Base-by-base conservation (phyloP, 164 flowering plant species). In the Dillenia suffruticosa region DNA sequence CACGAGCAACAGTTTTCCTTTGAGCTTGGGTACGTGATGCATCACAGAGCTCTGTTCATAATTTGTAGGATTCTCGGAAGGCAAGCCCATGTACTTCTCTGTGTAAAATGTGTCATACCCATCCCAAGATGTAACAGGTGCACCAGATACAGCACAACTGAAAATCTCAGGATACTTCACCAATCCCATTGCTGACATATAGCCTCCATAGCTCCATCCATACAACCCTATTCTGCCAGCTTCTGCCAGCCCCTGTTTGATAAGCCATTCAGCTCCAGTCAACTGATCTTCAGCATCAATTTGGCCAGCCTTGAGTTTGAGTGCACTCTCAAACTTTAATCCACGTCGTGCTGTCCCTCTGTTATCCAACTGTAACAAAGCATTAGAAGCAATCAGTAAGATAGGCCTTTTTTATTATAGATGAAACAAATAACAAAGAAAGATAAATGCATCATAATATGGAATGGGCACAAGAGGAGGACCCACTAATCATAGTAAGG, bases 121-220 rank as follows among this genome's bases (percentile, higher is more conserved):
- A 64, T 94, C 98, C 97, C 96, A 94, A 2, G 98, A 78, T 16
- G 97, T 89, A 6, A 87, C 95, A 0, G 97, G 98, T 5, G 96
- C 97, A 46, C 98, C 97, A 8, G 97, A 73, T 9, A 91, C 80
- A 1, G 96, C 96, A 62, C 92, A 84, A 1, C 61, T 49, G 72
- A 94, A 94, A 11, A 80, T 67, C 14, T 86, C 87, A 0, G 98
- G 90, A 56, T 75, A 89, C 65, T 80, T 79, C 22, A 84, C 82
- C 54, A 90, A 56, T 10, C 80, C 54, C 79, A 86, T 87, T 56
- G 92, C 92, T 16, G 95, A 90, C 55, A 94, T 89, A 57, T 81
- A 94, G 11, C 97, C 98, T 14, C 98, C 97, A 58, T 94, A 94
- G 73, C 97, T 94, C 98, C 98, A 94, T 0, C 98, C 98, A 17